A percentile compares a stretch with the other conserved stretches of the same genome.
These are phyloP conservation scores for Eimeria acervulina DNA, from an alignment of 169 alveolate species.

Conservation along the genomic window DNA sequence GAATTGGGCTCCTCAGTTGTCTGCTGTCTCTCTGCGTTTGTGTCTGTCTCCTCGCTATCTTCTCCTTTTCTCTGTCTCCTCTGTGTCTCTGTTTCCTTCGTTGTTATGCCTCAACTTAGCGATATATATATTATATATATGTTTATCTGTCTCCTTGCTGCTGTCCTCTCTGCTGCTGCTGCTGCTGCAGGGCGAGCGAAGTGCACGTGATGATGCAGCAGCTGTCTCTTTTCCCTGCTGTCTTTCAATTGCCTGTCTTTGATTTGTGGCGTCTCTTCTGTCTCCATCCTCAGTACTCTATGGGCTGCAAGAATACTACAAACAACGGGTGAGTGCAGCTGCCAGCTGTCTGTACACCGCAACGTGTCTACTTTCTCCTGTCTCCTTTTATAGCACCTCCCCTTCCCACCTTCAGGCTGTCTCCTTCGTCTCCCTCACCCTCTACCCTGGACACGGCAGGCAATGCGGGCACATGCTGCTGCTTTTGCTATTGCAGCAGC, in stretches of 20 bases:
- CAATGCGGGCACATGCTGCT: conserved; percentile 4
- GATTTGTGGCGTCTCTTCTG: conserved; percentile 70
- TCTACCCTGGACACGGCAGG: neutral
- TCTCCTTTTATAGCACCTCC: neutral
- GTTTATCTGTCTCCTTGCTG: neutral
- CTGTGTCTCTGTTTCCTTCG: neutral
- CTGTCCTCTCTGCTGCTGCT: neutral
- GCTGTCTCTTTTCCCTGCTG: conserved; percentile 49
- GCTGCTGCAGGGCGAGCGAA: conserved; percentile 71
- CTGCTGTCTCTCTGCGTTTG: neutral
- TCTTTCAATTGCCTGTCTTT: conserved; percentile 64
- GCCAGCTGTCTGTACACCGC: neutral
- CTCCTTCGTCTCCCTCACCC: neutral
- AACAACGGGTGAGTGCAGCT: conserved; percentile 37
- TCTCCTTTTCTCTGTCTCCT: too few species aligned
- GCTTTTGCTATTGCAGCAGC: neutral
- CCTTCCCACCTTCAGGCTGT: neutral
- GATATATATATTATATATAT: neutral
- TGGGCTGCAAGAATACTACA: conserved; percentile 23
- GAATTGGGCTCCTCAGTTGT: neutral
- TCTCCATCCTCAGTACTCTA: conserved; percentile 66
- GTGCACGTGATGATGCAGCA: conserved; percentile 67
- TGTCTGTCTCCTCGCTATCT: neutral
- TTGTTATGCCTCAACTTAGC: neutral
- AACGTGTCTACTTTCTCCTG: neutral